Conservation (phyloP, 169 alveolate species). For the Cryptosporidium tyzzeri region DNA sequence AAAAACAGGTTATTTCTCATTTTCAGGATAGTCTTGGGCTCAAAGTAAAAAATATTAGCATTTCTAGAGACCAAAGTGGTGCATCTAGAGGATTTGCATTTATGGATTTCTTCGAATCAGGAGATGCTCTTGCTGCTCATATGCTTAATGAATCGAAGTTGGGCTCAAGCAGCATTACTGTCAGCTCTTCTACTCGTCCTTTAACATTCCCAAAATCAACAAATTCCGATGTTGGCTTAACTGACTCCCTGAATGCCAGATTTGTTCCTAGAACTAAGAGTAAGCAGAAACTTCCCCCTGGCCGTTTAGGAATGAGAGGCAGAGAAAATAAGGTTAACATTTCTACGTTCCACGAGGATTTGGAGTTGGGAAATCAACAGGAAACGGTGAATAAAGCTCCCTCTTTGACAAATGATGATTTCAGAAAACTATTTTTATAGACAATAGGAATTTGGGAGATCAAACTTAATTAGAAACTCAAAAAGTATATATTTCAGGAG, state of each 20-base stretch:
- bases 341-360: background rate
- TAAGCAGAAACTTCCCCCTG: slow-evolving; percentile 32
- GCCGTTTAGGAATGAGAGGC: background rate
- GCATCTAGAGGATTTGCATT: slow-evolving; percentile 76
- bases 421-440: slow-evolving; percentile 35
- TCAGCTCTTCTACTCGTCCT: slow-evolving; percentile 60
- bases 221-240: too few species aligned
- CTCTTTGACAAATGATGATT: slow-evolving; percentile 65
- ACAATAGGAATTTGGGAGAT: background rate
- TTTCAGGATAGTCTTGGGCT: slow-evolving; percentile 38
- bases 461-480: background rate
- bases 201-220: slow-evolving; percentile 31
- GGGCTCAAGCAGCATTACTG: slow-evolving; percentile 46
- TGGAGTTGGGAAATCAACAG: background rate
- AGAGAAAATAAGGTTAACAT: background rate
- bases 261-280: slow-evolving; percentile 48
- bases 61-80: slow-evolving; percentile 69
- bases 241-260: slow-evolving; percentile 32
- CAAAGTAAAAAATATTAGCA: slow-evolving; percentile 22
- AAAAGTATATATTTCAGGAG: background rate
- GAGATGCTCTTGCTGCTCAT: slow-evolving; percentile 77
- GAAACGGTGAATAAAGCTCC: background rate
- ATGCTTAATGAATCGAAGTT: slow-evolving; percentile 73
- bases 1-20: slow-evolving; percentile 10
- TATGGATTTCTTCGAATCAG: slow-evolving; percentile 54